Evolutionary conservation across 2,329 filamentous ascomycete genomes (phyloP), one percentile per base, ranked within the genome.

Genomic region (Cladosporium austrohemisphaericum): DNA sequence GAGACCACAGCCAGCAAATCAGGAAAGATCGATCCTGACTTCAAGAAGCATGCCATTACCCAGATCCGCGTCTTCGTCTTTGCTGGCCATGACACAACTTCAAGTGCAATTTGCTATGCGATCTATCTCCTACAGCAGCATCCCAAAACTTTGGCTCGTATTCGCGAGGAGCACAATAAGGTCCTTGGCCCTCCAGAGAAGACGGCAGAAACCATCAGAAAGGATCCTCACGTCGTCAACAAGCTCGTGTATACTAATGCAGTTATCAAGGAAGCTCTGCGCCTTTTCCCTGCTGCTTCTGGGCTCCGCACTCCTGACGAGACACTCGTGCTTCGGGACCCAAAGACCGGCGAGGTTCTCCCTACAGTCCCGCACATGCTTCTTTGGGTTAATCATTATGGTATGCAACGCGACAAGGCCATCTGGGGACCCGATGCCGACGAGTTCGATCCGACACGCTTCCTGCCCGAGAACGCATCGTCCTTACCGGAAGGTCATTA

Each of bases 221-320:
- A 63, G 1, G 63, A 75, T n/a, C 72, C 76, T 0, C 59, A 68
- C 16, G 62, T 74, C 9, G 65, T 80, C 36, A 77, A 76, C 59
- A 64, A 71, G 29, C 68, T 81, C n/a, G 66, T 68, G 1, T 79
- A 77, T 57, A 77, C 76, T 3, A 63, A 59, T 6, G 76, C 74
- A 25, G 68, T 77, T 6, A 68, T 80, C 57, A 76, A 76, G 51
- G 78, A 81, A 62, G 68, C 69, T 1, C 65, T 81, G 3, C 69
- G 77, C 4, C 62, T 80, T 31, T 77, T 70, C 55, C 74, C 76
- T 0, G 70, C 76, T 1, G 76, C 61, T 0, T 69, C 67, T 6
- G 68, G 68, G 2, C 65, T 70, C 9, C 71, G 75, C 6, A 41
- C 51, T 13, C 68, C 67, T 5, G 49, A 54, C 10, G 40, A 52